Evolutionary conservation across 108 stramenopile genomes (phyloP).

Genomic region (Licmophora abbreviata): DNA sequence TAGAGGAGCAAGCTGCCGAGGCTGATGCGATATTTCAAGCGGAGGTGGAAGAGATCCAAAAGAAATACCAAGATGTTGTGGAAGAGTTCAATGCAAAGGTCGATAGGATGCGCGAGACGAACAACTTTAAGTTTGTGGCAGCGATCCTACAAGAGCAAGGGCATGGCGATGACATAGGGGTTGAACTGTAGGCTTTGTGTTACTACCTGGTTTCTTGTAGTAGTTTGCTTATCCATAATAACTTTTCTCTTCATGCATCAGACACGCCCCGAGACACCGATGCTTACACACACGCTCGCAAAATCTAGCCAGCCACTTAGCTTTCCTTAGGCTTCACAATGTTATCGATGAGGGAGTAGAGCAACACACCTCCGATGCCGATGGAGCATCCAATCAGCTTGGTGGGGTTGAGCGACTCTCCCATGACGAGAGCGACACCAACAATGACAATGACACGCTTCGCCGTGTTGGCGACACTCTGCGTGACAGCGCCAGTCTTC

Average conservation of each 20-base stretch:
- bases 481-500: constrained; percentile 92
- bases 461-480: constrained; percentile 93
- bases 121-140: constrained; percentile 3
- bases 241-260: no score
- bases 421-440: constrained; percentile 82
- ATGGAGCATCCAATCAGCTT: constrained; percentile 87
- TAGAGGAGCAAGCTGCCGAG: not conserved
- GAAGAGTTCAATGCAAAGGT: constrained; percentile 1
- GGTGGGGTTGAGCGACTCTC: constrained; percentile 79
- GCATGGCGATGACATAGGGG: not conserved
- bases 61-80: not conserved
- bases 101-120: not conserved
- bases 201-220: not conserved
- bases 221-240: no score
- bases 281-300: no score
- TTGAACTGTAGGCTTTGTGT: not conserved
- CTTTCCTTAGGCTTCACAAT: constrained; percentile 48
- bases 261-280: no score
- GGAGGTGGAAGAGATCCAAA: not conserved
- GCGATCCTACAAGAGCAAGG: not conserved
- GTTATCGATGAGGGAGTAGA: constrained; percentile 78
- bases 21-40: not conserved
- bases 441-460: constrained; percentile 94
- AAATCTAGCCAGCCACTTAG: no score
- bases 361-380: constrained; percentile 90